Percentiles rank a stretch among this genome's conserved stretches.
phyloP scores from a whole-genome alignment of 176 grass and related monocot species.

The Dactylis glomerata region DNA sequence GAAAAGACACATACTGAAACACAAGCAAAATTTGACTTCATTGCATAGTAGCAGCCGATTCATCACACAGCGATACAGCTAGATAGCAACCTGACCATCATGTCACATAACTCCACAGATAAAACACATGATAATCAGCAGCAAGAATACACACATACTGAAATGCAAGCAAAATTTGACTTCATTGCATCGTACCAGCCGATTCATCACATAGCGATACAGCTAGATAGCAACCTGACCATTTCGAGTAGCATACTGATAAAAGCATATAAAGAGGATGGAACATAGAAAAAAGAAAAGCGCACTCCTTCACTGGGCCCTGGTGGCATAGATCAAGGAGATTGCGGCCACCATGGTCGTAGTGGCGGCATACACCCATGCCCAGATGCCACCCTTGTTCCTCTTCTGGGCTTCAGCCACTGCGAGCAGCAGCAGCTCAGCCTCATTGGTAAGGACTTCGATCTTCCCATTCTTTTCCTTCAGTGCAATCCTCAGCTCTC shows the following conservation, averaged over 20 bases:
- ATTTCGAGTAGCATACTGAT: constrained; percentile 15
- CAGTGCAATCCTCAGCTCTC: constrained; percentile 20
- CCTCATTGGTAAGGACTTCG: constrained; percentile 18
- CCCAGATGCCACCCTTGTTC: constrained; percentile 48
- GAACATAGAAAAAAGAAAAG: constrained; percentile 10
- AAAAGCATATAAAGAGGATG: constrained; percentile 6
- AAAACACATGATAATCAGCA: constrained; percentile 9
- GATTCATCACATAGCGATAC: constrained; percentile 14
- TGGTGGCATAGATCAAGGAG: constrained; percentile 58
- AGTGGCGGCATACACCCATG: constrained; percentile 53
- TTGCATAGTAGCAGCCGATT: constrained; percentile 29
- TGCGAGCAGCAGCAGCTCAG: constrained; percentile 41
- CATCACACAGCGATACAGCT: constrained; percentile 8
- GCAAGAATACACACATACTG: not conserved
- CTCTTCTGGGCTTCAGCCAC: constrained; percentile 41
- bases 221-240: constrained; percentile 27
- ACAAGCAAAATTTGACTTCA: constrained; percentile 27
- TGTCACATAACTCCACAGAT: not conserved
- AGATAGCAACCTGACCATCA: constrained; percentile 12
- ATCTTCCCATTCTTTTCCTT: constrained; percentile 40
- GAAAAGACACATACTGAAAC: not conserved
- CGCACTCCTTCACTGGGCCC: constrained; percentile 27
- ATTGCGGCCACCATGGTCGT: constrained; percentile 54
- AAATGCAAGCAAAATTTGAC: constrained; percentile 2
- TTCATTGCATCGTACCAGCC: constrained; percentile 38